phyloP scores from a whole-genome alignment of 768 basidiomycete species.

The Psilocybe cubensis region DNA sequence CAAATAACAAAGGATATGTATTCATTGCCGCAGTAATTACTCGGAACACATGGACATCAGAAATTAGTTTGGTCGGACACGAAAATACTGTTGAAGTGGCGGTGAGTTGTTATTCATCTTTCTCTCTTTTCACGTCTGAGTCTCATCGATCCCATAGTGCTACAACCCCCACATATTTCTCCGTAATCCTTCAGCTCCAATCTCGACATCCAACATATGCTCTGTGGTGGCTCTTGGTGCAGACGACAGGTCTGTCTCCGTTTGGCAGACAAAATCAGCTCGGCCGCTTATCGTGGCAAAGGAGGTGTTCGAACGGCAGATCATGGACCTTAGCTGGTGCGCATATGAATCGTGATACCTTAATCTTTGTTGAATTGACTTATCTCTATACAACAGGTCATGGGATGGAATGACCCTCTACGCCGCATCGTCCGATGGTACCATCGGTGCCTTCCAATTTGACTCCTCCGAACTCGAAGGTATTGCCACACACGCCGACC shows the following conservation, averaged over 20 bases:
- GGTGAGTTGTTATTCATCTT: conserved; percentile 46
- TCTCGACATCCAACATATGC: conserved; percentile 83
- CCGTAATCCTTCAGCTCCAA: conserved; percentile 65
- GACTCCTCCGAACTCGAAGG: conserved; percentile 81
- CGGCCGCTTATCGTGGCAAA: conserved; percentile 91
- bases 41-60: conserved; percentile 85
- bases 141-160: conserved; percentile 43
- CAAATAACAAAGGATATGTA: conserved; percentile 93
- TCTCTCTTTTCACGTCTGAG: background rate
- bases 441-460: conserved; percentile 88
- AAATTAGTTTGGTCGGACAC: conserved; percentile 95
- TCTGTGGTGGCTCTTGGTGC: conserved; percentile 94
- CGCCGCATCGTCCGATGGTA: conserved; percentile 95
- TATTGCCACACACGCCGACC: conserved; percentile 72
- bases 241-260: conserved; percentile 90
- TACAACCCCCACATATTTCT: conserved; percentile 97
- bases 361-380: conserved; percentile 5
- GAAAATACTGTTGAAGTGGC: conserved; percentile 97
- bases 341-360: no score
- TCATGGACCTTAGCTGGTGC: conserved; percentile 95
- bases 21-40: conserved; percentile 97
- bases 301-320: conserved; percentile 92
- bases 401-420: conserved; percentile 91
- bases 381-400: conserved; percentile 59
- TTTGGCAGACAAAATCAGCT: conserved; percentile 95